Base-by-base conservation (phyloP, 2,329 filamentous ascomycete species). In the Fusarium udum region DNA sequence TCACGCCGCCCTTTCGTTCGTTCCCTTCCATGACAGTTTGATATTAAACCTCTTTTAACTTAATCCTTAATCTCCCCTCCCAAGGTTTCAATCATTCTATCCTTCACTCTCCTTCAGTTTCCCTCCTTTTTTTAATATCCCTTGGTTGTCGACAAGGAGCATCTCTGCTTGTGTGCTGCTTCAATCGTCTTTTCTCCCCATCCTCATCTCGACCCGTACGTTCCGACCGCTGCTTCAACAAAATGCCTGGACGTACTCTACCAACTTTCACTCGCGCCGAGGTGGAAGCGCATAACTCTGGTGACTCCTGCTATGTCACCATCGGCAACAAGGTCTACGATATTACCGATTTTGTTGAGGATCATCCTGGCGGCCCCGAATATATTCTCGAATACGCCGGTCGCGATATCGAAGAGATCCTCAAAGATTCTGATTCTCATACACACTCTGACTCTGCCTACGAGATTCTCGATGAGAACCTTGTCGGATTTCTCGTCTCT, bases 241-340 rank as follows among this genome's bases (percentile, higher is more conserved):
- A 71, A 42, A 97, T 97, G 93, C 93, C 95, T 76, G 91, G 90
- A 78, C 90, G 90, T 80, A 95, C 90, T 55, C 90, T 98, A 56
- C 95, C 95, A 64, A 95, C 92, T 34, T 92, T 98, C 79, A 92
- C 93, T 56, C 88, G 88, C 76, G 89, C 92, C 75, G 93, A 99
- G 81, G 91, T 99, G 79, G 90, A 92, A 82, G 86, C 91, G 76
- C 95, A 97, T 83, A 95, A 93, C 82, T 92, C 90, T 52, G 85
- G 86, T 56, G 90, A 94, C 80, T 97, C 94, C 55, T 98, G 95
- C 86, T 99, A 95, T 86, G 95, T 99, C 77, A 96, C 93, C 7
- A 87, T 98, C 61, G 95, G 94, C 71, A 88, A 89, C 66, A 97
- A 95, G 77, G 95, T 99, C 77, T 99, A 95, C 87, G 95, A 99